A percentile compares a stretch with the other conserved stretches of the same genome.
Evolutionary conservation across 2,329 filamentous ascomycete species (phyloP).

Genomic region (Penicillium sp.): DNA sequence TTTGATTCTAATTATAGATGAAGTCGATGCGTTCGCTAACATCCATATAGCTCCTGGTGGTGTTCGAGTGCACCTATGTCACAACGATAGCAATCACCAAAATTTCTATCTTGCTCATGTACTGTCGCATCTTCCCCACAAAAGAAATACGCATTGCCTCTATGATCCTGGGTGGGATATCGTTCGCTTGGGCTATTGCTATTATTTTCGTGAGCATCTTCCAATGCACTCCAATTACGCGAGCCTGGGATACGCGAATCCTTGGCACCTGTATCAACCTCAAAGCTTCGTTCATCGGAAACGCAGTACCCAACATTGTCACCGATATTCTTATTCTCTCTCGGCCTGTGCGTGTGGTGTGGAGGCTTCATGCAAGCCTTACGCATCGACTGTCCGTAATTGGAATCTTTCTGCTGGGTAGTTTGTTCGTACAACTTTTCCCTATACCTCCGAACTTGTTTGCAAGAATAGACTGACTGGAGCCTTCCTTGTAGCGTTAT

Average conservation of each 20-base stretch:
- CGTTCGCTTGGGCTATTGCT: conserved; percentile 49
- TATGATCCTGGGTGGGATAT: conserved; percentile 43
- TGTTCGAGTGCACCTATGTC: conserved; percentile 38
- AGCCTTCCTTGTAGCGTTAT: conserved; percentile 34
- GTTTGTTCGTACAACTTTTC: conserved; percentile 10
- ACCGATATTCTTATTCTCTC: conserved; percentile 26
- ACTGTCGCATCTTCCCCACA: conserved; percentile 52
- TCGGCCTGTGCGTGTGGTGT: conserved; percentile 27
- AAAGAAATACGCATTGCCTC: conserved; percentile 45
- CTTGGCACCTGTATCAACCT: conserved; percentile 52
- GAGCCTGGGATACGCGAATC: conserved; percentile 49
- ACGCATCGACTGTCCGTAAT: conserved; percentile 19
- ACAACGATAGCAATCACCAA: conserved; percentile 53
- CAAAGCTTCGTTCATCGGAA: conserved; percentile 52
- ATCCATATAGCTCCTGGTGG: conserved; percentile 42
- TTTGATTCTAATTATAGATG: not conserved
- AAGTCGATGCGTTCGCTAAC: not conserved
- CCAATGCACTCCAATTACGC: conserved; percentile 52
- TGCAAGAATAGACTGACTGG: not conserved
- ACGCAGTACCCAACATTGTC: conserved; percentile 43
- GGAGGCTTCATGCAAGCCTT: conserved; percentile 22
- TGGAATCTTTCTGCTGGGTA: conserved; percentile 11
- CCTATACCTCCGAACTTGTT: too few species aligned
- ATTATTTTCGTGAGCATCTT: conserved; percentile 54
- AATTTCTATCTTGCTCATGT: conserved; percentile 52